Conservation (phyloP, 139 green algal species). For the Chlorella sp. region DNA sequence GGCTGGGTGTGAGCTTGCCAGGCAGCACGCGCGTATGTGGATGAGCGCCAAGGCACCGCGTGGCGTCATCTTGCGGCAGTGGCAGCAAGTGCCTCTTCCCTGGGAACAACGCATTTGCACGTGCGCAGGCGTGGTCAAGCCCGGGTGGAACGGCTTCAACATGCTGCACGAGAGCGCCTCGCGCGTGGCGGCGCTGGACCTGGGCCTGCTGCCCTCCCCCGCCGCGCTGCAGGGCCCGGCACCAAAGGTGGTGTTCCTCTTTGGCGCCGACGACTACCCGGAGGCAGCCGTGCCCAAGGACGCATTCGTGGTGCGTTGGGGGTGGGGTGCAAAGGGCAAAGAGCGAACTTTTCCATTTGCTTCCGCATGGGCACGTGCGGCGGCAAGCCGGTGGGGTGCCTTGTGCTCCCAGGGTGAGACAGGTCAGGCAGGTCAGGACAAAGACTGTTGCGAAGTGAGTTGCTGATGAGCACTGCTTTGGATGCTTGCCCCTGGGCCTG, state of each 20-base stretch:
- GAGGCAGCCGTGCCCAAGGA: constrained; percentile 68
- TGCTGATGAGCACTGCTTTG: not conserved
- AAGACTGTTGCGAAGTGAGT: too few species aligned
- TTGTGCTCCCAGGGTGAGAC: too few species aligned
- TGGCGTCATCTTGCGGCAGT: too few species aligned
- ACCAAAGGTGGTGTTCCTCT: constrained; percentile 89
- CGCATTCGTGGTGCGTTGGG: constrained; percentile 71
- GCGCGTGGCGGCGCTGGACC: constrained; percentile 86
- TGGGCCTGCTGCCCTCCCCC: constrained; percentile 70
- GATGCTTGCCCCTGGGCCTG: not conserved
- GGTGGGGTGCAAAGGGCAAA: constrained; percentile 84
- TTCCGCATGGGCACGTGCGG: too few species aligned
- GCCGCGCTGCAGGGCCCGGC: constrained; percentile 11
- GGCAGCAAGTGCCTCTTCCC: too few species aligned
- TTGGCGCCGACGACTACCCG: constrained; percentile 84
- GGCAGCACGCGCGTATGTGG: too few species aligned
- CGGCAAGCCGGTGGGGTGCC: too few species aligned
- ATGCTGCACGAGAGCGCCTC: constrained; percentile 89
- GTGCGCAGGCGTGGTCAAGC: constrained; percentile 70
- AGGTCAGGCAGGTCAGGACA: too few species aligned
- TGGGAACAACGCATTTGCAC: too few species aligned
- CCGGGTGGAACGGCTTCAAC: constrained; percentile 95
- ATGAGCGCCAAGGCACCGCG: too few species aligned
- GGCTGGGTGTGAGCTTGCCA: too few species aligned
- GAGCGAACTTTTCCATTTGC: too few species aligned